Evolutionary conservation across 2,329 filamentous ascomycete genomes (phyloP), one percentile per base, ranked within the genome.

Genomic region (Ciborinia camelliae): DNA sequence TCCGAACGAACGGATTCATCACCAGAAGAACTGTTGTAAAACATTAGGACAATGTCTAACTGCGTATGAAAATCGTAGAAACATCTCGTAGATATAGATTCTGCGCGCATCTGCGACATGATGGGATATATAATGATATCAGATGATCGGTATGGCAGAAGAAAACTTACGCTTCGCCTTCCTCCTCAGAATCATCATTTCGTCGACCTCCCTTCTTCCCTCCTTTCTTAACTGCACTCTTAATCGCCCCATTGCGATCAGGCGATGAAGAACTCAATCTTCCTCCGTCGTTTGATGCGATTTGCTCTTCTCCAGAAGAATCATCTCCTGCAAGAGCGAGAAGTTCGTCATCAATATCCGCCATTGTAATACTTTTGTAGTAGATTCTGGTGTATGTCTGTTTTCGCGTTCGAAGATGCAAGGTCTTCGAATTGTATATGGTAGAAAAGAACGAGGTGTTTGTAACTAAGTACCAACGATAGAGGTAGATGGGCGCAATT

Each of bases 311-410:
- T 68, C 77, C 77, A 62, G 81, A 83, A 66, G 82, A 81, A 67
- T 86, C 89, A 71, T 91, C 92, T 73, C 92, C 95, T 63, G 93
- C 95, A 70, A 98, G 87, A 74, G 91, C 93, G 69, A 98, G 89
- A 70, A 98, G 88, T 80, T 97, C 94, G 73, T 94, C 92, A 76
- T 98, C 94, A 71, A 97, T 85, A 75, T 94, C 91, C 64, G 91
- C 90, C 92, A 97, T 96, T 55, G 39, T 83, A 23, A 23, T 20
- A 18, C 30, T 69, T 37, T 20, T 9, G 60, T 10, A 61, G 28
- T 37, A 50, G 53, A n/a, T 65, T 26, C 10, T 9, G 4, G 6
- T 47, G 4, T 43, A 35, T 60, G 20, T 18, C 2, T 14, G 23
- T 7, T 15, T 39, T 30, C n/a, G n/a, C 48, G 52, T 50, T 30